Conservation (phyloP, 192 early-diverging fungal species). For the Rhizophagus prolifer region DNA sequence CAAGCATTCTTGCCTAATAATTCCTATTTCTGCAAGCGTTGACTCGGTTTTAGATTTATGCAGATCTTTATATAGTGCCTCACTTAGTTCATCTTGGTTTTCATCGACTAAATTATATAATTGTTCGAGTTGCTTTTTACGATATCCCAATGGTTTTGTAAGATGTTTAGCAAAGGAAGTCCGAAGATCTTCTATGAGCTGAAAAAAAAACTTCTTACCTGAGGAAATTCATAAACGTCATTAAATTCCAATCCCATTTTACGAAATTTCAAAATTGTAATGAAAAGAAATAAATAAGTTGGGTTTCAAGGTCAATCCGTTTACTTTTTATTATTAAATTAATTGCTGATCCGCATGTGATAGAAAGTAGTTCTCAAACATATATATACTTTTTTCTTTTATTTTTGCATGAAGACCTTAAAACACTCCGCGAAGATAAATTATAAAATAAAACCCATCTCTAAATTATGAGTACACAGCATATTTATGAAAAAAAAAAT, state of each 20-base stretch:
- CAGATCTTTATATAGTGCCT: conserved; percentile 61
- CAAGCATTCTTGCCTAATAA: conserved; percentile 44
- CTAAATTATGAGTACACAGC: too few relatives aligned
- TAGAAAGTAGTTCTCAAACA: too few relatives aligned
- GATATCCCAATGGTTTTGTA: conserved; percentile 45
- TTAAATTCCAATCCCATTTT: not conserved
- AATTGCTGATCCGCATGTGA: too few relatives aligned
- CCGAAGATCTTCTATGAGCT: conserved; percentile 40
- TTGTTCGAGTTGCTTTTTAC: conserved; percentile 62
- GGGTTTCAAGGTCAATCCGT: too few relatives aligned
- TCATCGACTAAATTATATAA: conserved; percentile 60
- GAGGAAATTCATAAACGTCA: not conserved
- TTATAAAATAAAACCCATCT: too few relatives aligned
- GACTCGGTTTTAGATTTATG: conserved; percentile 56
- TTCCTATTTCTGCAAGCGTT: conserved; percentile 54
- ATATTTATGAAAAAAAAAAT: too few relatives aligned
- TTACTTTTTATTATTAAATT: too few relatives aligned
- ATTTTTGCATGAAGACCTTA: too few relatives aligned
- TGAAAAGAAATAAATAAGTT: not conserved
- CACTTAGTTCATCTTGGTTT: conserved; percentile 54
- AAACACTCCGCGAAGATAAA: too few relatives aligned
- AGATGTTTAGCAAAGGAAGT: conserved; percentile 39
- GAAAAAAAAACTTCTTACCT: not conserved
- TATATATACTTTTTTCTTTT: too few relatives aligned
- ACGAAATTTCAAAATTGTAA: not conserved